Evolutionary conservation across 1,284 basidiomycete genomes (phyloP).

Genomic region (Ceratobasidium papillatum): DNA sequence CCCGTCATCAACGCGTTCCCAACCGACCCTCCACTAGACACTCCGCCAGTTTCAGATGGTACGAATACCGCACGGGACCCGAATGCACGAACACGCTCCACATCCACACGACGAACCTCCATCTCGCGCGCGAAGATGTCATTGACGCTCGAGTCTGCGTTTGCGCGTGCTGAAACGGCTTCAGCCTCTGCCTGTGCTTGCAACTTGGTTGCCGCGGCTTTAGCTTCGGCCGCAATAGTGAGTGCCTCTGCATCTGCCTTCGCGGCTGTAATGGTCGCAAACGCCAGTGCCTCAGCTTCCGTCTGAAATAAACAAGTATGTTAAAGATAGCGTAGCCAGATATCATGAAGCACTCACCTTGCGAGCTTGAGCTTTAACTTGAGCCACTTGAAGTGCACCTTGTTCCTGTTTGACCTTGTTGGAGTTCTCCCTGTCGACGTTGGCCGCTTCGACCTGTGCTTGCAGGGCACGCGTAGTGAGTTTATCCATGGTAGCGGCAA

Average conservation of each 20-base stretch:
- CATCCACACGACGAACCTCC: conserved; percentile 71
- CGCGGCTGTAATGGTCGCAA: conserved; percentile 73
- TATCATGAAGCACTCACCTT: conserved; percentile 57
- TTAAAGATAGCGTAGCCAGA: background rate
- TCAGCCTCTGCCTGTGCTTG: conserved; percentile 77
- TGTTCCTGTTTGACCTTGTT: conserved; percentile 85
- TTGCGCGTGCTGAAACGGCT: conserved; percentile 69
- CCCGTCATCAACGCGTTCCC: conserved; percentile 42
- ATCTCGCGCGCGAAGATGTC: conserved; percentile 79
- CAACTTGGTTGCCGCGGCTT: conserved; percentile 74
- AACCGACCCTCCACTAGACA: background rate
- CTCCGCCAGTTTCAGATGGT: conserved; percentile 34
- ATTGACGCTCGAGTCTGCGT: conserved; percentile 66
- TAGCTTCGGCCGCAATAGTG: conserved; percentile 75
- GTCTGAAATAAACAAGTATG: conserved; percentile 54
- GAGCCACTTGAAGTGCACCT: conserved; percentile 75
- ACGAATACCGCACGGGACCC: conserved; percentile 76
- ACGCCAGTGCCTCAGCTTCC: conserved; percentile 76
- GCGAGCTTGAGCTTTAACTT: conserved; percentile 72
- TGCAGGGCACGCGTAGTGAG: conserved; percentile 80
- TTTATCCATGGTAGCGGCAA: conserved; percentile 83
- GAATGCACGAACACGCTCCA: conserved; percentile 68
- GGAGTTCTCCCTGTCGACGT: conserved; percentile 83
- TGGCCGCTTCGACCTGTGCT: conserved; percentile 84
- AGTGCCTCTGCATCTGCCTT: conserved; percentile 75